A percentile compares a stretch with the other conserved stretches of the same genome.
Evolutionary conservation across 371 early-diverging fungal genomes (phyloP).

Genomic region (Mucor saturninus): DNA sequence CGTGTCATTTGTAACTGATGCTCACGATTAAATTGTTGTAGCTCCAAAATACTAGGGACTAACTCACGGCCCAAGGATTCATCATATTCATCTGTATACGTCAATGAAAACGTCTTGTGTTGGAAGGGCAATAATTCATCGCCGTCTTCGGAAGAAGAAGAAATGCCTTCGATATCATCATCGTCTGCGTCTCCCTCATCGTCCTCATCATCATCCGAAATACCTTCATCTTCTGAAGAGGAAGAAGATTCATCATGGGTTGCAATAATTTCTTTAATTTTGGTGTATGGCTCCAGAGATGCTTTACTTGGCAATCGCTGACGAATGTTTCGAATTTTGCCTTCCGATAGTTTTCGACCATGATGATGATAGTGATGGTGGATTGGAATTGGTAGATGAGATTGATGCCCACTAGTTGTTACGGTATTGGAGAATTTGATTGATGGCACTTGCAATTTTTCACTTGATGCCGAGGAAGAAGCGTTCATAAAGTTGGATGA

Average conservation of each 20-base stretch:
- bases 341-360: conserved; percentile 14
- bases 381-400: conserved; percentile 29
- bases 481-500: not conserved
- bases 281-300: conserved; percentile 64
- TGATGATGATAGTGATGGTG: conserved; percentile 14
- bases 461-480: not conserved
- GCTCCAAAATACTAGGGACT: conserved; percentile 34
- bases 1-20: conserved; percentile 33
- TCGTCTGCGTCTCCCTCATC: conserved; percentile 12
- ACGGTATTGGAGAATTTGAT: not conserved
- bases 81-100: conserved; percentile 67
- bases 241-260: conserved; percentile 47
- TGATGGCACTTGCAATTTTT: not conserved
- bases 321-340: conserved; percentile 33
- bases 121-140: conserved; percentile 19
- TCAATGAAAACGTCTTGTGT: conserved; percentile 56
- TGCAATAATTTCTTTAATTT: conserved; percentile 55
- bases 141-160: not conserved
- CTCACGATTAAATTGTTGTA: conserved; percentile 30
- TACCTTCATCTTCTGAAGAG: conserved; percentile 54
- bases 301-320: conserved; percentile 52
- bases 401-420: not conserved
- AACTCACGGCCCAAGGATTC: conserved; percentile 61
- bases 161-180: not conserved
- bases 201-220: conserved; percentile 40